phyloP scores from a whole-genome alignment of 306 rosid genomes.

The Cicer bijugum region DNA sequence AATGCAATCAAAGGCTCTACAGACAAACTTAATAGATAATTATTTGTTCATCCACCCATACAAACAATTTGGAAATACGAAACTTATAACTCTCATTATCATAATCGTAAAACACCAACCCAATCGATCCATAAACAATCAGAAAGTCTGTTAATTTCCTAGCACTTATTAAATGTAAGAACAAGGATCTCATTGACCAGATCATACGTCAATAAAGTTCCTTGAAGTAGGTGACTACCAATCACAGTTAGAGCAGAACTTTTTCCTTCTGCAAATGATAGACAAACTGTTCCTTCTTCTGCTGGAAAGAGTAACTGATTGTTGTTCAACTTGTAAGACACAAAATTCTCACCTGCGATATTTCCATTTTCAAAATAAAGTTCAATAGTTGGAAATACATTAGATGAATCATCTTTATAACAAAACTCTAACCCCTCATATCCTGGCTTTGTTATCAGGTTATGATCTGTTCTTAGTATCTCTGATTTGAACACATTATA shows the following conservation, averaged over 20 bases:
- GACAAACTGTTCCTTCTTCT: constrained; percentile 38
- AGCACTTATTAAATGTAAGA: constrained; percentile 40
- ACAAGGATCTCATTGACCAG: constrained; percentile 40
- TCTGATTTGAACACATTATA: constrained; percentile 41
- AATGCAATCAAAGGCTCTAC: neutral
- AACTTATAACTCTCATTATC: too few relatives aligned
- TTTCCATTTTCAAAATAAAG: constrained; percentile 48
- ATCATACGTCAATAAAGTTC: constrained; percentile 41
- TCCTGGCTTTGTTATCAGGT: constrained; percentile 1
- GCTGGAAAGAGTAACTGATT: neutral
- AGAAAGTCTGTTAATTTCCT: neutral
- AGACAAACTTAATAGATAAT: neutral
- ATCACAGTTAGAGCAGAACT: constrained; percentile 46
- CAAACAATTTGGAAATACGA: too few relatives aligned
- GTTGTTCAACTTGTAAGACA: constrained; percentile 31
- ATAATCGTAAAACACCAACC: neutral
- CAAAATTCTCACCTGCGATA: constrained; percentile 33
- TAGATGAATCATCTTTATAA: constrained; percentile 35
- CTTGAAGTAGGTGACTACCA: constrained; percentile 48
- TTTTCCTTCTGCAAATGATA: constrained; percentile 42
- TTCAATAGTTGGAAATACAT: constrained; percentile 47
- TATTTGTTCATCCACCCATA: too few relatives aligned
- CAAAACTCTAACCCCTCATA: constrained; percentile 48
- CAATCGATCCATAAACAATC: neutral
- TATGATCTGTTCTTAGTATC: constrained; percentile 26